A percentile compares a stretch with the other conserved stretches of the same genome.
phyloP scores from a whole-genome alignment of 2,329 filamentous ascomycete species.

The Pestalotiopsis sp. region DNA sequence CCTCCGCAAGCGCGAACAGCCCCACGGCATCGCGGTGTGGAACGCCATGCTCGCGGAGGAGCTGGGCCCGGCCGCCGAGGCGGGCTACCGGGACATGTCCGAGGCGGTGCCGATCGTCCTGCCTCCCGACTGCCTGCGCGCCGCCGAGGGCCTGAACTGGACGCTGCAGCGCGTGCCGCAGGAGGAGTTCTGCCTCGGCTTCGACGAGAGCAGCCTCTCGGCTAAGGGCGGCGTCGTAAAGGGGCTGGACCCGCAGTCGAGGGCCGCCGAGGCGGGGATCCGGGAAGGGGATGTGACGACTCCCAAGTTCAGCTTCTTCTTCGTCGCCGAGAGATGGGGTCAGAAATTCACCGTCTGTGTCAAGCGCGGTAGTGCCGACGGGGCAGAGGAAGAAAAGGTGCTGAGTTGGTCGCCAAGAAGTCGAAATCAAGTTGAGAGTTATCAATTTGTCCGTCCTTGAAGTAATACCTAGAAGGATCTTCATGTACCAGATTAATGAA shows the following conservation, averaged over 20 bases:
- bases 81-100: neutral
- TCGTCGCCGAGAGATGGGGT: neutral
- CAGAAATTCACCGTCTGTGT: neutral
- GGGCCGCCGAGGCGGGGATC: neutral
- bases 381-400: neutral
- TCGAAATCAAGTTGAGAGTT: neutral
- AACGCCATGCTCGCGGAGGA: neutral
- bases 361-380: neutral
- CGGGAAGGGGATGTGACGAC: neutral
- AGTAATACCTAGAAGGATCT: neutral
- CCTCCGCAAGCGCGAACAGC: neutral
- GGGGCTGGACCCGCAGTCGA: neutral
- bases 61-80: neutral
- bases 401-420: neutral
- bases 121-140: neutral
- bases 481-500: no score
- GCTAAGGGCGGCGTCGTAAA: neutral
- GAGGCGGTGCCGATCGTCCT: neutral
- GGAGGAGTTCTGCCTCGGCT: neutral
- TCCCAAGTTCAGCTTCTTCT: neutral
- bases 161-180: neutral
- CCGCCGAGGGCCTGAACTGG: neutral
- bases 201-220: neutral
- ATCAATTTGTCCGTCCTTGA: neutral
- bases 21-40: neutral